Conservation (phyloP, 345 rosid species). For the Boechera stricta region DNA sequence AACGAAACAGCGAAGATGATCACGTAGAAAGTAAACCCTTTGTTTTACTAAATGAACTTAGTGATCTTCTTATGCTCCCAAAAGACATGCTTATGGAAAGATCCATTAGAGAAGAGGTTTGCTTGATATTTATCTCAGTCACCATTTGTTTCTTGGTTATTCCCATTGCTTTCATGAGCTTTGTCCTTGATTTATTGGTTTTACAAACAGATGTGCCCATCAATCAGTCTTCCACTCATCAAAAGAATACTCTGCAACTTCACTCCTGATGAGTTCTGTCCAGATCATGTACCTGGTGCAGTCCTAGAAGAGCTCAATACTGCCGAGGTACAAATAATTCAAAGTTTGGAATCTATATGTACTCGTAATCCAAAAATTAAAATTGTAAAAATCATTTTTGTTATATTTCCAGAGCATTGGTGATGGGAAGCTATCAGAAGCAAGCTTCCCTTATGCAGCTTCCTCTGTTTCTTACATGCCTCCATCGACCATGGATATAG, state of each 20-base stretch:
- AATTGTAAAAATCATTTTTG: neutral
- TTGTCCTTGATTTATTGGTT: constrained; percentile 13
- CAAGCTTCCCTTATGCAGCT: constrained; percentile 79
- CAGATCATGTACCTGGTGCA: constrained; percentile 89
- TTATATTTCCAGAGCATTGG: constrained; percentile 53
- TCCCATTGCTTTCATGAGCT: neutral
- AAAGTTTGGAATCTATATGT: neutral
- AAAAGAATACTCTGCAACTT: constrained; percentile 94
- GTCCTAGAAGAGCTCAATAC: constrained; percentile 88
- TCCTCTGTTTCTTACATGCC: constrained; percentile 64
- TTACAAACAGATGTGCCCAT: constrained; percentile 82
- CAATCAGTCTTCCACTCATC: constrained; percentile 69
- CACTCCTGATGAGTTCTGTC: constrained; percentile 97
- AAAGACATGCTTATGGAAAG: constrained; percentile 89
- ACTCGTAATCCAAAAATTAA: neutral
- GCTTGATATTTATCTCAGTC: neutral
- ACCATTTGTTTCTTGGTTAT: constrained; percentile 7
- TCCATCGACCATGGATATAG: constrained; percentile 65
- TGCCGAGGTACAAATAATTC: constrained; percentile 66
- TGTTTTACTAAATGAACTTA: constrained; percentile 70
- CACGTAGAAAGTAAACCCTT: constrained; percentile 53
- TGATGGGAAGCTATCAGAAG: constrained; percentile 65
- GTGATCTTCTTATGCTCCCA: constrained; percentile 98
- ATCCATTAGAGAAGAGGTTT: constrained; percentile 80
- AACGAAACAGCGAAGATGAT: constrained; percentile 41